Conservation (phyloP, 1,284 basidiomycete genomes). For the Moesziomyces sp. region DNA sequence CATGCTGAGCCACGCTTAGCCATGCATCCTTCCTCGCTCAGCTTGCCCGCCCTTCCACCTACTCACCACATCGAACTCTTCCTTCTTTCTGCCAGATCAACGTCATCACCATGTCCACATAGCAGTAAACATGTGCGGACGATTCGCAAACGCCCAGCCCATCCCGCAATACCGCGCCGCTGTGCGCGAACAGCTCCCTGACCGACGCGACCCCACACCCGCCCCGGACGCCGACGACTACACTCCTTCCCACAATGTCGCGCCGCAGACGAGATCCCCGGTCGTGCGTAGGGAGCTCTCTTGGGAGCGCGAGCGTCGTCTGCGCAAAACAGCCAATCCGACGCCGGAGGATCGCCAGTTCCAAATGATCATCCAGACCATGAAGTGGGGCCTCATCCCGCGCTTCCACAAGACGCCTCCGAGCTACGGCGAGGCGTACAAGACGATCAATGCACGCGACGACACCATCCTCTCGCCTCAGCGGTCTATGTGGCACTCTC, state of each 20-base stretch:
- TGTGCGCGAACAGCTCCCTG: constrained; percentile 32
- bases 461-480: constrained; percentile 76
- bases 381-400: constrained; percentile 89
- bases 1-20: neutral
- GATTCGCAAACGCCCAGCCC: constrained; percentile 54
- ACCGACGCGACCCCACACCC: constrained; percentile 7
- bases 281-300: constrained; percentile 52
- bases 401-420: constrained; percentile 80
- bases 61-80: neutral
- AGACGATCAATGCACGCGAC: constrained; percentile 87
- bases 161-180: constrained; percentile 42
- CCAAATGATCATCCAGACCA: constrained; percentile 48
- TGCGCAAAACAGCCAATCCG: constrained; percentile 11
- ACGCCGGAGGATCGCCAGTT: constrained; percentile 15
- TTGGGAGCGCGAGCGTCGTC: constrained; percentile 32
- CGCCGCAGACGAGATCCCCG: constrained; percentile 52
- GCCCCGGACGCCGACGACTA: constrained; percentile 48
- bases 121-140: constrained; percentile 48
- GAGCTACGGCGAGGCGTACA: constrained; percentile 75
- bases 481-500: constrained; percentile 37
- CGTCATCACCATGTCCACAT: neutral
- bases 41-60: neutral
- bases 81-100: neutral
- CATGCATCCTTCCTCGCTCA: neutral
- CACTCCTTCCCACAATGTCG: constrained; percentile 60